Evolutionary conservation across 768 basidiomycete genomes (phyloP).

Genomic region (Terana coerulea): DNA sequence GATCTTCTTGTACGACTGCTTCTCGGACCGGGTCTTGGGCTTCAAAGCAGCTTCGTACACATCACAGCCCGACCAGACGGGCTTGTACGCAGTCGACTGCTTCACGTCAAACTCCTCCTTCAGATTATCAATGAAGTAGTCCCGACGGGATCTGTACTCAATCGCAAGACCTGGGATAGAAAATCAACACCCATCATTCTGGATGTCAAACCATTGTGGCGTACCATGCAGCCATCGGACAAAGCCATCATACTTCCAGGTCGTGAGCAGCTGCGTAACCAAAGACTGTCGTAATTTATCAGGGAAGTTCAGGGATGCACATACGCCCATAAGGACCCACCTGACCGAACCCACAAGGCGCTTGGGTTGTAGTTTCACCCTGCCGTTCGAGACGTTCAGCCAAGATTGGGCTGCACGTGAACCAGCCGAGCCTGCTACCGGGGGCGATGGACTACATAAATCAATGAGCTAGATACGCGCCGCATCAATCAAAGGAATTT

Average conservation of each 20-base stretch:
- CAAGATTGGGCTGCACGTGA: conserved; percentile 72
- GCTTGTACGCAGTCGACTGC: conserved; percentile 24
- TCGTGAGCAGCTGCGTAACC: conserved; percentile 53
- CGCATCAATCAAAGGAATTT: background rate
- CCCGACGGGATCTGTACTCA: conserved; percentile 56
- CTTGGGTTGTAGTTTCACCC: conserved; percentile 64
- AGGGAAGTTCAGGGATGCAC: background rate
- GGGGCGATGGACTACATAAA: conserved; percentile 81
- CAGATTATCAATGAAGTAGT: conserved; percentile 63
- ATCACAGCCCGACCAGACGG: conserved; percentile 33
- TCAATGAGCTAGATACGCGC: conserved; percentile 10
- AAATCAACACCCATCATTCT: background rate
- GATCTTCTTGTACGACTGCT: conserved; percentile 34
- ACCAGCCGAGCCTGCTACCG: conserved; percentile 75
- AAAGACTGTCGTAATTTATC: conserved; percentile 36
- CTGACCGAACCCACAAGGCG: conserved; percentile 71
- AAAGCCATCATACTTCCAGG: conserved; percentile 72
- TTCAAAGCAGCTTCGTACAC: conserved; percentile 45
- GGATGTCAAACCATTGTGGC: background rate
- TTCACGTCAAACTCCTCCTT: conserved; percentile 57
- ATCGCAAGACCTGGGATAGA: conserved; percentile 39
- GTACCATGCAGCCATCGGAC: conserved; percentile 73
- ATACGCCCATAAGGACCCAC: conserved; percentile 25
- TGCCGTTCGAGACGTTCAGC: conserved; percentile 71
- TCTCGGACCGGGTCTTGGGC: conserved; percentile 36